phyloP scores from a whole-genome alignment of 2,329 filamentous ascomycete genomes.

The Tolypocladium amazonense region DNA sequence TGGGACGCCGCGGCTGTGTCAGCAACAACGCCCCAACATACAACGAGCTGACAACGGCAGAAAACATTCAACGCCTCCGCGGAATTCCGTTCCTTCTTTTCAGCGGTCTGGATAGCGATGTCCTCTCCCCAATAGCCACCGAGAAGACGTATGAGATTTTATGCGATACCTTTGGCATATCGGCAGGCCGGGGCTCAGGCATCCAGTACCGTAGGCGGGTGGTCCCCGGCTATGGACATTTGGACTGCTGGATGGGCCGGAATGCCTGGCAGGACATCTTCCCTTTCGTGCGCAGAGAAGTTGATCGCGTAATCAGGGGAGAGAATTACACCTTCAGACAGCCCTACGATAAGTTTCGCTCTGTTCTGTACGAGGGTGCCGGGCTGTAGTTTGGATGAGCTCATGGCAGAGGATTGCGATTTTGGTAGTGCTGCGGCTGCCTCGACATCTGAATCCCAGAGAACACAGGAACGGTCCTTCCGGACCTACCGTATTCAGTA shows the following conservation, averaged over 20 bases:
- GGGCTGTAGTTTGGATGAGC: background rate
- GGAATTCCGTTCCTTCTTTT: slow-evolving; percentile 47
- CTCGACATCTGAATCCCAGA: no score
- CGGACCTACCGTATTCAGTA: no score
- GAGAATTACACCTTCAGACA: background rate
- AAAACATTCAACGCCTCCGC: slow-evolving; percentile 38
- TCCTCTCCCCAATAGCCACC: slow-evolving; percentile 42
- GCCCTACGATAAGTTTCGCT: background rate
- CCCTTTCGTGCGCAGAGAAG: slow-evolving; percentile 41
- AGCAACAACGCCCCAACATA: slow-evolving; percentile 40
- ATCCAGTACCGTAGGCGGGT: slow-evolving; percentile 40
- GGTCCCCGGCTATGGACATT: slow-evolving; percentile 47
- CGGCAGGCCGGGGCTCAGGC: slow-evolving; percentile 12
- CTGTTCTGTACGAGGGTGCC: background rate
- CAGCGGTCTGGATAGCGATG: slow-evolving; percentile 44
- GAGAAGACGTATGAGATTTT: slow-evolving; percentile 42
- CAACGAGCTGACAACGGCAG: slow-evolving; percentile 33
- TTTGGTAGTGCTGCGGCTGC: no score
- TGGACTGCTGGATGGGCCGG: slow-evolving; percentile 53
- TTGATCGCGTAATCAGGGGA: slow-evolving; percentile 34
- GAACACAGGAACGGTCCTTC: no score
- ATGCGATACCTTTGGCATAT: slow-evolving; percentile 36
- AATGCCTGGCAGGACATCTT: slow-evolving; percentile 50
- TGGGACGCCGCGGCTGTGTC: slow-evolving; percentile 39
- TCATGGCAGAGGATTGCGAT: no score